Conservation (phyloP, 2,329 filamentous ascomycete species). For the Cephalotrichum gorgonifer region DNA sequence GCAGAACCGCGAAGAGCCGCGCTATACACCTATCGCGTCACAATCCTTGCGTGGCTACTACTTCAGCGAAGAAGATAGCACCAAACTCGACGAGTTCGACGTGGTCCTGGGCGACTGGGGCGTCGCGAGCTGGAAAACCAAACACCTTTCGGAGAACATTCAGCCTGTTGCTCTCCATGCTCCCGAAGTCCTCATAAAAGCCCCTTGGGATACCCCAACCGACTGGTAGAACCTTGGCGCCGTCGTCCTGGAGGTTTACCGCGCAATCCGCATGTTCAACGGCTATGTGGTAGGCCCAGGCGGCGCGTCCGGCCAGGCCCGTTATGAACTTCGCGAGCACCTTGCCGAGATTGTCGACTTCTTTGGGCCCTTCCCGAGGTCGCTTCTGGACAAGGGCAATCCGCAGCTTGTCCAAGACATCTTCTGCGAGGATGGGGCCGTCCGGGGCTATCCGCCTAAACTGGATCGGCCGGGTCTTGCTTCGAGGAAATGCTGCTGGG, state of each 20-base stretch:
- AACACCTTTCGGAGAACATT: conserved; percentile 12
- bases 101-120: conserved; percentile 12
- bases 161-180: conserved; percentile 13
- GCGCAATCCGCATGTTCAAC: conserved; percentile 10
- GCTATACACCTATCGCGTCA: conserved; percentile 7
- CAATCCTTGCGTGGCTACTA: conserved; percentile 8
- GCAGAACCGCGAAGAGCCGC: conserved; percentile 6
- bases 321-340: conserved; percentile 10
- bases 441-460: neutral
- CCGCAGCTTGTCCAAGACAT: conserved; percentile 1
- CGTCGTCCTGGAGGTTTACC: conserved; percentile 10
- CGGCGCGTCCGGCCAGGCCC: neutral
- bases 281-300: no score
- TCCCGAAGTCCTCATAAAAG: conserved; percentile 14
- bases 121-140: conserved; percentile 11
- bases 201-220: conserved; percentile 10
- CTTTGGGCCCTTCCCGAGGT: conserved; percentile 10
- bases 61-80: conserved; percentile 6
- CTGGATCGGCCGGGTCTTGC: neutral
- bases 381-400: conserved; percentile 8
- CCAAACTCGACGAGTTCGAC: conserved; percentile 6
- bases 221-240: conserved; percentile 15
- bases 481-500: conserved; percentile 6
- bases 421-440: conserved; percentile 7
- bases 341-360: conserved; percentile 10